These are phyloP conservation scores for Mytilinidion resinicola DNA, from an alignment of 495 filamentous ascomycete species.

Conservation along the genomic window DNA sequence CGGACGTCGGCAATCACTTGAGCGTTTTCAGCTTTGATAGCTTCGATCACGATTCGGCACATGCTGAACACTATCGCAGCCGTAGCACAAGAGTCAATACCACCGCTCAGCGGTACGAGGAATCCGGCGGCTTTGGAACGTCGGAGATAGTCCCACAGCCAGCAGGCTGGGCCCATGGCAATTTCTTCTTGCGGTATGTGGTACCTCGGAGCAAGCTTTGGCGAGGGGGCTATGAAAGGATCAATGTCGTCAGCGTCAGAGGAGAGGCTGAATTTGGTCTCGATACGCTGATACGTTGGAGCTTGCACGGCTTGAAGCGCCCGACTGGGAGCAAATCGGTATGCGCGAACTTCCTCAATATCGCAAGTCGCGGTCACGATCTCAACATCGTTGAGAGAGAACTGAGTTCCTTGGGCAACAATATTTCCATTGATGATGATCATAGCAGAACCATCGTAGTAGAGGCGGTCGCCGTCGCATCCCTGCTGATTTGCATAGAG, in stretches of 20 bases:
- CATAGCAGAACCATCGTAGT: constrained; percentile 70
- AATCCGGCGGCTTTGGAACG: constrained; percentile 30
- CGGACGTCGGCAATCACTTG: constrained; percentile 68
- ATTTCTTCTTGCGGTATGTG: constrained; percentile 72
- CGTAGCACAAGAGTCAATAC: constrained; percentile 64
- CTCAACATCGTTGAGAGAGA: constrained; percentile 75
- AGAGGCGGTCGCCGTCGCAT: constrained; percentile 63
- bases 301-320: constrained; percentile 50
- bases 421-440: constrained; percentile 69
- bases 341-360: constrained; percentile 64
- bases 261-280: constrained; percentile 40
- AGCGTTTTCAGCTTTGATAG: constrained; percentile 53
- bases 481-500: constrained; percentile 69
- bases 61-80: constrained; percentile 56
- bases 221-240: constrained; percentile 22
- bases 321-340: constrained; percentile 47
- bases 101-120: constrained; percentile 54
- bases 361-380: constrained; percentile 77
- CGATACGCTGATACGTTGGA: constrained; percentile 39
- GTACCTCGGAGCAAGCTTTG: constrained; percentile 40
- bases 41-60: constrained; percentile 53
- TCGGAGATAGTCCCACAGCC: constrained; percentile 81
- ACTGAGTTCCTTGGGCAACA: constrained; percentile 67
- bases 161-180: constrained; percentile 62
- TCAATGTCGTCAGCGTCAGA: constrained; percentile 28